phyloP scores from a whole-genome alignment of 495 filamentous ascomycete genomes.

The Clohesyomyces aquaticus region DNA sequence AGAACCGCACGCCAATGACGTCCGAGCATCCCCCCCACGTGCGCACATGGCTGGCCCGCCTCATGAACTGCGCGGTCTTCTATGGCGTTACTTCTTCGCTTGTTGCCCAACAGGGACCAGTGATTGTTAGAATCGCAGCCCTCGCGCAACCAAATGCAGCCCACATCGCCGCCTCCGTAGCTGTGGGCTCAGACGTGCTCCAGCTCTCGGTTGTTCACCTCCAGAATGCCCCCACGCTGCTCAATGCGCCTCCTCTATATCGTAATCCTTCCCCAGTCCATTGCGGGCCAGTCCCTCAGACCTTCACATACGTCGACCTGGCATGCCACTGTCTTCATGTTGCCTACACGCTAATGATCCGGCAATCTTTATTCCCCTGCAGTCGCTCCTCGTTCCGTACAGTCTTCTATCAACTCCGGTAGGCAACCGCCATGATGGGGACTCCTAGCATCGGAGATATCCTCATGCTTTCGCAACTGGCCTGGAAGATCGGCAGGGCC shows the following conservation, averaged over 20 bases:
- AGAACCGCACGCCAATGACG: conserved; percentile 27
- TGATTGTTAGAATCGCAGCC: background rate
- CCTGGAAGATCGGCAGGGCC: conserved; percentile 50
- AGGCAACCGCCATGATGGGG: conserved; percentile 25
- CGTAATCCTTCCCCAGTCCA: conserved; percentile 12
- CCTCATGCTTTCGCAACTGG: conserved; percentile 49
- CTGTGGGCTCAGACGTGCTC: conserved; percentile 17
- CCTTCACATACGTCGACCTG: background rate
- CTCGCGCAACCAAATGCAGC: conserved; percentile 3
- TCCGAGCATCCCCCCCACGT: conserved; percentile 28
- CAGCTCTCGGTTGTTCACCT: conserved; percentile 8
- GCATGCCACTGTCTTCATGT: background rate
- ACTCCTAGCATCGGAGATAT: conserved; percentile 49
- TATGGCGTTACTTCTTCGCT: background rate
- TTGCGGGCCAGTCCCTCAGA: conserved; percentile 3
- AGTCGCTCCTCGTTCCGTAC: background rate
- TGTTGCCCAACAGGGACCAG: conserved; percentile 18
- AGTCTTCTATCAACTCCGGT: conserved; percentile 6
- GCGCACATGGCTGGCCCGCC: conserved; percentile 13
- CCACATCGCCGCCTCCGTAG: conserved; percentile 20
- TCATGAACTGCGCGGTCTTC: background rate
- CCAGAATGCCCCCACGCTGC: conserved; percentile 24
- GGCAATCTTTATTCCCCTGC: background rate
- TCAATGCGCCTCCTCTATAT: conserved; percentile 5
- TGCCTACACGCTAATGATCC: background rate